phyloP scores from a whole-genome alignment of 306 rosid genomes.

The Fagus crenata region DNA sequence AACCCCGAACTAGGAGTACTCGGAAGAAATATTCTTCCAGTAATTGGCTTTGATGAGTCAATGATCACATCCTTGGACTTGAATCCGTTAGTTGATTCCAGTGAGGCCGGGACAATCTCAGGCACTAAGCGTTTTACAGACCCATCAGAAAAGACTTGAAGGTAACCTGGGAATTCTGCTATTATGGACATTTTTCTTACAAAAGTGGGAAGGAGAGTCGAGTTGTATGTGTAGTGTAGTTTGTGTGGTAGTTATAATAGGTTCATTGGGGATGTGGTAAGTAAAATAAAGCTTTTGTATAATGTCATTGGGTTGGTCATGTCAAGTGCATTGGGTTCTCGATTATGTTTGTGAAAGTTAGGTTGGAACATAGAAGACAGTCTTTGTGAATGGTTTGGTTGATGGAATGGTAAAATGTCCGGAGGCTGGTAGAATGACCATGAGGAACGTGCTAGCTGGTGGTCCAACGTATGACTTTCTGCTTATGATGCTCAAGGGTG shows the following conservation, averaged over 20 bases:
- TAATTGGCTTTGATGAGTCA: slow-evolving; percentile 51
- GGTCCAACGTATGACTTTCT: no score
- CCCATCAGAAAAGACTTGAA: slow-evolving; percentile 66
- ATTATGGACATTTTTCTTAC: slow-evolving; percentile 48
- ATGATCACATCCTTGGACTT: slow-evolving; percentile 64
- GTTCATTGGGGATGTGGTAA: neutral
- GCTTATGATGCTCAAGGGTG: no score
- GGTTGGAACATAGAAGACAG: neutral
- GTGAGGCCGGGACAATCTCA: slow-evolving; percentile 36
- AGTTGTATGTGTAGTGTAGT: neutral
- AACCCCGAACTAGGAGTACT: neutral
- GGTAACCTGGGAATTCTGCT: slow-evolving; percentile 62
- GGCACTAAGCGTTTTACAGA: slow-evolving; percentile 66
- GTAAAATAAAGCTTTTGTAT: neutral
- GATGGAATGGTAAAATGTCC: neutral
- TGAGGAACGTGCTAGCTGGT: neutral
- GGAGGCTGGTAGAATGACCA: slow-evolving; percentile 1
- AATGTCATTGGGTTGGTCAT: slow-evolving; percentile 48
- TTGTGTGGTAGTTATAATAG: neutral
- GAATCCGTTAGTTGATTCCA: slow-evolving; percentile 38
- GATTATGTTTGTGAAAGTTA: neutral
- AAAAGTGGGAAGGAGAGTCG: neutral
- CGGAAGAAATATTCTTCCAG: slow-evolving; percentile 72
- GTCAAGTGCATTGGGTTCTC: slow-evolving; percentile 15
- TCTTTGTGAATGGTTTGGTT: neutral